Evolutionary conservation across 2,329 filamentous ascomycete genomes (phyloP).

Genomic region (Leptographium lundbergii): DNA sequence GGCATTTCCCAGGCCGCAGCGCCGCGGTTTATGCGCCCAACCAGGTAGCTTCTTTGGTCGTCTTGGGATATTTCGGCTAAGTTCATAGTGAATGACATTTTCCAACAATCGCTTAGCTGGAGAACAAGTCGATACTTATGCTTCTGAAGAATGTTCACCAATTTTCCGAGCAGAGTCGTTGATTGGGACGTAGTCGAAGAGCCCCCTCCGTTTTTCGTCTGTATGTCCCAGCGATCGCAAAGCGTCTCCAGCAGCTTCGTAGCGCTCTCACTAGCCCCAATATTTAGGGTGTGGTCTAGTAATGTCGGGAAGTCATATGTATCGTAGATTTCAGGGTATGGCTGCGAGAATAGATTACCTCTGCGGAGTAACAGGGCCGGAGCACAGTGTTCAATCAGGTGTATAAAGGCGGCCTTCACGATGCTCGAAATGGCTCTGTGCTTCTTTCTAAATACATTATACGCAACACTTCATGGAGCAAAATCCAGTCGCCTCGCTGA

Average conservation of each 20-base stretch:
- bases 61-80: background rate
- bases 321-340: background rate
- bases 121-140: background rate
- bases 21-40: background rate
- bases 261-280: background rate
- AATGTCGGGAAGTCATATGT: background rate
- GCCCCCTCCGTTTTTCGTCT: background rate
- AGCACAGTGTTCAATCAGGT: background rate
- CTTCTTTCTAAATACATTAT: background rate
- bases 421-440: background rate
- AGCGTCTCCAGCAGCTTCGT: background rate
- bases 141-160: background rate
- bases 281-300: background rate
- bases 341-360: background rate
- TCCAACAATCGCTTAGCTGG: background rate
- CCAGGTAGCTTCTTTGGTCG: background rate
- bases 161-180: background rate
- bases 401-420: background rate
- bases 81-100: background rate
- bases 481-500: background rate
- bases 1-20: background rate
- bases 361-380: background rate
- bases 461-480: background rate
- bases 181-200: background rate
- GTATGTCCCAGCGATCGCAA: background rate